Evolutionary conservation across 192 early-diverging fungal species (phyloP), one percentile per base, ranked within the genome.

Genomic region (Pilaira anomala): DNA sequence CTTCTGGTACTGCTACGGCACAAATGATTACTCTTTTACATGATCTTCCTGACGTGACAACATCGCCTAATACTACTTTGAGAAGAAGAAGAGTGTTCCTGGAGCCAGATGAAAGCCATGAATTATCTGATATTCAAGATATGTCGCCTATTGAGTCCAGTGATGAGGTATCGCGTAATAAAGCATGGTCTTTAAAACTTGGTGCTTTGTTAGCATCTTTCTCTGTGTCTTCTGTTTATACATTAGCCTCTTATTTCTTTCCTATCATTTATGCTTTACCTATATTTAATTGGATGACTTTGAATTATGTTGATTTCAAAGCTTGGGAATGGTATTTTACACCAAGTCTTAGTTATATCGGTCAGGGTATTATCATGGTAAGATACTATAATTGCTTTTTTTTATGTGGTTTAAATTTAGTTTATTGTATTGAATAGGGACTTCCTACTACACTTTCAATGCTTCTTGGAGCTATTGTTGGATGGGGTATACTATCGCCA

Each of bases 1-100:
- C 93, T 1, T 87, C 89, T 2, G 90, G 91, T 2, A 91, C 90
- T 6, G 91, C 89, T 2, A 89, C 93, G 9, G 93, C 93, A 19
- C 88, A 90, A 66, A 88, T 90, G 85, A 90, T 90, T 62, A 83
- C 83, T 7, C 83, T 90, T 3, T 65, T 90, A 41, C 88, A 90
- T 62, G 79, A 86, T 19, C 53, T 36, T 11, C 53, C 53, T 13
- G 18, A 53, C 6, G 3, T n/a, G n/a, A 44, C 16, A 22, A 50
- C 3, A 5, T n/a, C 44, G 59, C 75, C 11, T 77, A 76, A 7
- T 72, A 83, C 44, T 79, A 78, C 1, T 54, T 61, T 3, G 42
- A 63, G 16, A 57, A 12, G 22, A 36, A 44, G 29, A n/a, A 28
- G 9, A 21, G n/a, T 0, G 4, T 48, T 3, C 25, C 21, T 11